Evolutionary conservation across 331 rosid species (phyloP).

Genomic region (Stylosanthes scabra): DNA sequence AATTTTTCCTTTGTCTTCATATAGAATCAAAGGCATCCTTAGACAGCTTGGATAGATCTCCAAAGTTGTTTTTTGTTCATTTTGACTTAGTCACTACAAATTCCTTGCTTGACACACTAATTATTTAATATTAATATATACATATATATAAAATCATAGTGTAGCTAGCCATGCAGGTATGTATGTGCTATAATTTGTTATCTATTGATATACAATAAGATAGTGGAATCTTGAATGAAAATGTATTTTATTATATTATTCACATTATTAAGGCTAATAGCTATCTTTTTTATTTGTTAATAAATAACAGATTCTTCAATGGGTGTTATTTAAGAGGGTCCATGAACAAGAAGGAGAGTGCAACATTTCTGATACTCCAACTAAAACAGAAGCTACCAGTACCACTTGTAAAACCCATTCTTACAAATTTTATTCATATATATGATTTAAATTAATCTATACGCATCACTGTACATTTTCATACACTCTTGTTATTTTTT

Average conservation of each 20-base stretch:
- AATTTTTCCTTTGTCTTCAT: constrained; percentile 51
- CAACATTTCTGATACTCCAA: constrained; percentile 35
- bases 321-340: constrained; percentile 48
- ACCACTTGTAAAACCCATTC: constrained; percentile 43
- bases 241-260: not conserved
- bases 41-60: constrained; percentile 58
- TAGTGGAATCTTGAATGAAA: not conserved
- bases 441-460: too few species aligned
- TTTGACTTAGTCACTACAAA: constrained; percentile 49
- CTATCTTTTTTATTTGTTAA: constrained; percentile 33
- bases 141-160: not conserved
- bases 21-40: constrained; percentile 53
- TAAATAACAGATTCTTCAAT: constrained; percentile 54
- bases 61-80: constrained; percentile 46
- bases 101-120: not conserved
- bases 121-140: constrained; percentile 8
- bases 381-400: constrained; percentile 35
- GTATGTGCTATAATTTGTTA: not conserved
- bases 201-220: not conserved
- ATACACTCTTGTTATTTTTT: too few species aligned
- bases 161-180: constrained; percentile 57
- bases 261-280: constrained; percentile 23
- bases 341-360: constrained; percentile 42
- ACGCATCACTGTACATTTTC: too few species aligned
- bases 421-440: constrained; percentile 3